A percentile compares a stretch with the other conserved stretches of the same genome.
Evolutionary conservation across 2,329 filamentous ascomycete genomes (phyloP).

Genomic region (Colletotrichum caudatum): DNA sequence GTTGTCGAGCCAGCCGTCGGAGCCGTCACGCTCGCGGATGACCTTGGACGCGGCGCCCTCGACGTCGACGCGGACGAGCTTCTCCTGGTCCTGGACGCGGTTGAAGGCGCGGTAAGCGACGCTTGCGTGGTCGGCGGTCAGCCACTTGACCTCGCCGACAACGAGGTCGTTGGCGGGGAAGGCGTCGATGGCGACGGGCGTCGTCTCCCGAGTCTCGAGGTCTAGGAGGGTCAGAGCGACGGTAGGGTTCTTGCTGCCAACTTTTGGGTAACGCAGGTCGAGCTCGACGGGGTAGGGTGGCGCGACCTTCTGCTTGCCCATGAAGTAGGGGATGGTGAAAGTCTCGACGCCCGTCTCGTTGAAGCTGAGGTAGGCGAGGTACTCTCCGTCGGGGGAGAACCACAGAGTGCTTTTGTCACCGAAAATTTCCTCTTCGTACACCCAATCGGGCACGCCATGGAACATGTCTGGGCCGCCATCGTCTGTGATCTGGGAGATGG

Average conservation of each 20-base stretch:
- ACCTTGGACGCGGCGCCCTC: constrained; percentile 58
- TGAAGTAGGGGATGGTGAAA: constrained; percentile 75
- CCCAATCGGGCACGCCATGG: constrained; percentile 79
- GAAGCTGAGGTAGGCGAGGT: constrained; percentile 90
- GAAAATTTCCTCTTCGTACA: constrained; percentile 81
- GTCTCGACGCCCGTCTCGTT: constrained; percentile 80
- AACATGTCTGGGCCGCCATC: constrained; percentile 73
- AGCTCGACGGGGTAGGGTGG: constrained; percentile 72
- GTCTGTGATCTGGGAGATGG: constrained; percentile 67
- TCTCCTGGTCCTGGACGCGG: constrained; percentile 74
- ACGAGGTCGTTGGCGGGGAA: constrained; percentile 72
- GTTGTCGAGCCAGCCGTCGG: constrained; percentile 73
- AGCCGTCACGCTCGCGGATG: constrained; percentile 68
- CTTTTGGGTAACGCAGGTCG: constrained; percentile 76
- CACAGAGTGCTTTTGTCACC: constrained; percentile 85
- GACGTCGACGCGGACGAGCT: constrained; percentile 70
- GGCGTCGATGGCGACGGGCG: constrained; percentile 64
- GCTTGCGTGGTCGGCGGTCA: constrained; percentile 70
- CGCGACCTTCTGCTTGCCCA: constrained; percentile 67
- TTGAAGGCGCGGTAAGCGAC: constrained; percentile 76
- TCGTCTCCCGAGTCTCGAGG: constrained; percentile 59
- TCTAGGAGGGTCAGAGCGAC: constrained; percentile 71
- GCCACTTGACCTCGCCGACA: constrained; percentile 76
- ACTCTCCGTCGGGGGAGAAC: constrained; percentile 94
- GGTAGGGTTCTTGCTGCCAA: constrained; percentile 75